Conservation (phyloP, 2,329 filamentous ascomycete species). For the Phaeosphaeria sp. region DNA sequence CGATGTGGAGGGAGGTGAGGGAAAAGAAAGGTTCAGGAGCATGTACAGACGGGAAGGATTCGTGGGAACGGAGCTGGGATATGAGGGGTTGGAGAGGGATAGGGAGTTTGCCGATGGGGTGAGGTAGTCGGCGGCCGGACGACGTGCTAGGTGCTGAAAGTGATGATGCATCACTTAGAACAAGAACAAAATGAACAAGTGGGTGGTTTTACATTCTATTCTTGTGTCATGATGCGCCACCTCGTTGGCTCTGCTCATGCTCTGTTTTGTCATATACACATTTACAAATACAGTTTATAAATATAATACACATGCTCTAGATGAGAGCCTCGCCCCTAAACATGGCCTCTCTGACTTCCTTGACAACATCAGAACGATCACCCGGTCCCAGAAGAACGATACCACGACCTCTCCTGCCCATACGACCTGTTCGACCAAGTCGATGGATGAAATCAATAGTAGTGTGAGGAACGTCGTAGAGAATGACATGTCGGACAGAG, state of each 20-base stretch:
- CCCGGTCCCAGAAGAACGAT: slow-evolving; percentile 89
- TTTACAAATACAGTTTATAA: neutral
- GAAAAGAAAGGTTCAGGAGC: slow-evolving; percentile 19
- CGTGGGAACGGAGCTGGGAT: slow-evolving; percentile 30
- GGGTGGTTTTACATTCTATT: neutral
- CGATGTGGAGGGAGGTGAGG: slow-evolving; percentile 13
- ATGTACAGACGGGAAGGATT: slow-evolving; percentile 26
- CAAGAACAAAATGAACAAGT: too few species aligned
- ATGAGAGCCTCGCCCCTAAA: slow-evolving; percentile 59
- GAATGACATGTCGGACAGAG: slow-evolving; percentile 85
- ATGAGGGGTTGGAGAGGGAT: slow-evolving; percentile 22
- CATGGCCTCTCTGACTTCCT: slow-evolving; percentile 83
- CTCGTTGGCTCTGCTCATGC: too few species aligned
- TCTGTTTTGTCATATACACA: neutral
- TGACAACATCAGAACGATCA: slow-evolving; percentile 87
- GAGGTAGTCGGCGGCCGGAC: too few species aligned
- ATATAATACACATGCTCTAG: slow-evolving; percentile 27
- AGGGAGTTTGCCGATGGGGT: slow-evolving; percentile 12
- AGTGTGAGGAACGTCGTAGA: slow-evolving; percentile 97
- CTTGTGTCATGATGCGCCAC: neutral
- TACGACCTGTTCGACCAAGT: slow-evolving; percentile 86
- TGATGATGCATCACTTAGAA: too few species aligned
- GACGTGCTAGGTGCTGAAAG: too few species aligned
- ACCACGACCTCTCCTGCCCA: slow-evolving; percentile 87
- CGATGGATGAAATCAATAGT: slow-evolving; percentile 99